Evolutionary conservation across 1,284 basidiomycete genomes (phyloP), one percentile per base, ranked within the genome.

Genomic region (Termitomyces sp.): DNA sequence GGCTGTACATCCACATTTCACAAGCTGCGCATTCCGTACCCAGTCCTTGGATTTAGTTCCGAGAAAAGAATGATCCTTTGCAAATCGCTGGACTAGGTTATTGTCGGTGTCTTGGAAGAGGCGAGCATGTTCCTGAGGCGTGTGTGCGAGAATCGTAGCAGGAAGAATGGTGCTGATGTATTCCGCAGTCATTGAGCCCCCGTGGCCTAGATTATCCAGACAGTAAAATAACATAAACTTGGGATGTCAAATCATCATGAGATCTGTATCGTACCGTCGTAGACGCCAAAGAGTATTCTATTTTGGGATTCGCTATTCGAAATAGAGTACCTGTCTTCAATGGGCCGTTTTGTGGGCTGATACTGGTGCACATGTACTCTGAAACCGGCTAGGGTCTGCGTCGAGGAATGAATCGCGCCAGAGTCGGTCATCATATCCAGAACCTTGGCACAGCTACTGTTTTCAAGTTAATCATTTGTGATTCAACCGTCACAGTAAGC

Each of bases 1-100:
- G 30, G 69, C 69, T 28, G 66, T 70, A 54, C 67, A 68, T 9
- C 70, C 70, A 12, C 69, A 64, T 59, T 69, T 68, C n/a, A 70
- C 62, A 31, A 67, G 44, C 47, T 63, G 64, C 7, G 71, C 70
- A 45, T 68, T 60, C 13, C 65, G 56, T 7, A 57, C 50, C 67
- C 68, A 69, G n/a, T 68, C 53, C 26, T 53, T 43, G 9, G 66
- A 68, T 43, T 61, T 66, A n/a, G 56, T 33, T 30, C 61, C 64
- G 39, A 71, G 60, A 44, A 68, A 15, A 30, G 64, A 65, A 56
- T 71, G 68, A 53, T 71, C 67, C 24, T 57, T 55, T 33, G 56
- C 60, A 54, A 72, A 71, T 7, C 54, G 33, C 3, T 57, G 55
- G 26, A 70, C 48, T 51, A 70, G 66, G 5, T 54, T 41, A 44